Percentiles rank a stretch among this genome's conserved stretches.
phyloP scores from a whole-genome alignment of 441 rosid species.

The Jatropha podagrica region DNA sequence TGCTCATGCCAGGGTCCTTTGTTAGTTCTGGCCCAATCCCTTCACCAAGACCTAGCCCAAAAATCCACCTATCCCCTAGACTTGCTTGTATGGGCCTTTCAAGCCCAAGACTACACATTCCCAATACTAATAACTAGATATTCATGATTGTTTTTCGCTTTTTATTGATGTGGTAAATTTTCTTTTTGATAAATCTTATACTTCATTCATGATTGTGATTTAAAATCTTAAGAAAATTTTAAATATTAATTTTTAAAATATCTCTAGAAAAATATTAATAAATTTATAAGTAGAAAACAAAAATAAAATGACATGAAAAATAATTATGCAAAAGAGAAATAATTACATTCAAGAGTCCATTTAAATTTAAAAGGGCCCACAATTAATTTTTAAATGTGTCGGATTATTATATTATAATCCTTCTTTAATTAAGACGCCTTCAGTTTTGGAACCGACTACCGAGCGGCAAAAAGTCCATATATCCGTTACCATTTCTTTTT shows the following conservation, averaged over 20 bases:
- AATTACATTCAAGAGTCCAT: too few relatives aligned
- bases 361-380: too few relatives aligned
- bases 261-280: too few relatives aligned
- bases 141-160: background rate
- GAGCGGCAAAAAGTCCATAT: slow-evolving; percentile 22
- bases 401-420: background rate
- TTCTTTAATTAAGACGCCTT: background rate
- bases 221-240: too few relatives aligned
- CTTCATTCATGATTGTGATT: too few relatives aligned
- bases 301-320: too few relatives aligned
- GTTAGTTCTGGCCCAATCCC: slow-evolving; percentile 29
- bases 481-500: slow-evolving; percentile 28
- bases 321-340: too few relatives aligned
- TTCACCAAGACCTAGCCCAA: slow-evolving; percentile 42
- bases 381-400: too few relatives aligned
- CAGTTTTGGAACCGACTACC: background rate
- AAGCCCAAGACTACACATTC: slow-evolving; percentile 23
- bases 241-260: too few relatives aligned
- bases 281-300: too few relatives aligned
- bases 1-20: background rate
- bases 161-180: too few relatives aligned
- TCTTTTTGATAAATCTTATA: too few relatives aligned
- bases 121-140: background rate
- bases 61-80: slow-evolving; percentile 27
- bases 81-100: slow-evolving; percentile 34